Evolutionary conservation across 2,329 filamentous ascomycete genomes (phyloP).

Genomic region (Aureobasidium pullulans): DNA sequence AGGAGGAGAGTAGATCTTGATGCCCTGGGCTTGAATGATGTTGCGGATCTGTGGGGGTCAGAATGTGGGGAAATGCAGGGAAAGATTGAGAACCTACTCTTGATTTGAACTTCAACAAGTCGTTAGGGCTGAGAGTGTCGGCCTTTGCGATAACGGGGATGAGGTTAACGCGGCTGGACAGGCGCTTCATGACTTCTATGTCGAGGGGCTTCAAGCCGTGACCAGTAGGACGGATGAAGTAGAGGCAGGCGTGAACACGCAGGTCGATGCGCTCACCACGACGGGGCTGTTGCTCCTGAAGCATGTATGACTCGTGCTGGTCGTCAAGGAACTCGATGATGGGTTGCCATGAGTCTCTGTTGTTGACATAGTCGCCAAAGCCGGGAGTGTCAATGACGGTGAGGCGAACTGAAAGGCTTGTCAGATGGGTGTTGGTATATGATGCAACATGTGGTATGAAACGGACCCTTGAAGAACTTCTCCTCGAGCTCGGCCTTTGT

Average conservation of each 20-base stretch:
- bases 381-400: slow-evolving; percentile 98
- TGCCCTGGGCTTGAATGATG: slow-evolving; percentile 95
- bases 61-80: slow-evolving; percentile 16
- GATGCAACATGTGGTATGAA: not conserved
- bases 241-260: slow-evolving; percentile 94
- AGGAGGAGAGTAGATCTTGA: slow-evolving; percentile 98
- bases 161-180: slow-evolving; percentile 95
- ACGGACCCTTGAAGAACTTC: slow-evolving; percentile 98
- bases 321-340: slow-evolving; percentile 99
- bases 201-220: slow-evolving; percentile 98
- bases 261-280: slow-evolving; percentile 98
- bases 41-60: slow-evolving; percentile 65
- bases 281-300: slow-evolving; percentile 98
- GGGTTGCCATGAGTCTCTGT: slow-evolving; percentile 99
- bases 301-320: slow-evolving; percentile 99
- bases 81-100: slow-evolving; percentile 54
- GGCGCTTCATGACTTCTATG: slow-evolving; percentile 99
- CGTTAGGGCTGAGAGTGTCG: slow-evolving; percentile 87
- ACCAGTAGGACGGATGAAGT: slow-evolving; percentile 98
- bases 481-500: slow-evolving; percentile 99
- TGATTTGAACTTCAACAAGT: slow-evolving; percentile 90
- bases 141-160: slow-evolving; percentile 99
- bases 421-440: not conserved
- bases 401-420: slow-evolving; percentile 65
- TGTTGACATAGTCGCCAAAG: slow-evolving; percentile 99